Evolutionary conservation across 2,329 filamentous ascomycete genomes (phyloP), one percentile per base, ranked within the genome.

Genomic region (Fonsecaea erecta): DNA sequence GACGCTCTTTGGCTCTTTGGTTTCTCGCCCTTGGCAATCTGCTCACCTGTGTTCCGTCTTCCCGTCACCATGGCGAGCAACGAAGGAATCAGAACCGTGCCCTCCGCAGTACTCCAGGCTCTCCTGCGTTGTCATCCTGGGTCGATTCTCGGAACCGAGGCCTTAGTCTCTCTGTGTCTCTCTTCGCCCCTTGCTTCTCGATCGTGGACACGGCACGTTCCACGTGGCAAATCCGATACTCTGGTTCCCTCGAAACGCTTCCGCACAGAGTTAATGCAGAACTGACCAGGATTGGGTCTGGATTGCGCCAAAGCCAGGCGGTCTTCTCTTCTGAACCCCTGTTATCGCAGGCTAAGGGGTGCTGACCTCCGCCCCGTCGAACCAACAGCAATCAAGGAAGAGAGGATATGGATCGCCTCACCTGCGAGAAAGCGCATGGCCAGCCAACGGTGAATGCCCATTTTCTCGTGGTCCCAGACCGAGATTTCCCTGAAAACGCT

Each of bases 211-310:
- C 37, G 1, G 3, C 7, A 24, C 43, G 4, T 11, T 52, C 57
- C 57, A 60, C 57, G 43, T 60, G 57, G 46, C 14, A n/a, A 52
- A 60, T 30, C 57, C 57, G 46, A 30, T 18, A 43, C 26, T 24
- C 18, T 30, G 57, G 32, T 60, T 34, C n/a, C 18, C n/a, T 32
- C 2, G n/a, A 16, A 18, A 60, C 21, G 3, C 16, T 6, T 52
- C 12, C 14, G 18, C 48, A 48, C 30, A 18, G 46, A 37, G 30
- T 51, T 48, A 24, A 48, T 48, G 43, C 43, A 48, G 18, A 24
- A 24, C 9, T 48, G 18, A 24, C 40, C 40, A 46, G 8, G n/a
- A 9, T 3, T 11, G 18, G 8, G 2, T 30, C 8, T 21, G 6
- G 9, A 2, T 48, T 4, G 43, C 21, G 21, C 43, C 24, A 48